phyloP scores from a whole-genome alignment of 1,284 basidiomycete species.

The Ganoderma lucidum region DNA sequence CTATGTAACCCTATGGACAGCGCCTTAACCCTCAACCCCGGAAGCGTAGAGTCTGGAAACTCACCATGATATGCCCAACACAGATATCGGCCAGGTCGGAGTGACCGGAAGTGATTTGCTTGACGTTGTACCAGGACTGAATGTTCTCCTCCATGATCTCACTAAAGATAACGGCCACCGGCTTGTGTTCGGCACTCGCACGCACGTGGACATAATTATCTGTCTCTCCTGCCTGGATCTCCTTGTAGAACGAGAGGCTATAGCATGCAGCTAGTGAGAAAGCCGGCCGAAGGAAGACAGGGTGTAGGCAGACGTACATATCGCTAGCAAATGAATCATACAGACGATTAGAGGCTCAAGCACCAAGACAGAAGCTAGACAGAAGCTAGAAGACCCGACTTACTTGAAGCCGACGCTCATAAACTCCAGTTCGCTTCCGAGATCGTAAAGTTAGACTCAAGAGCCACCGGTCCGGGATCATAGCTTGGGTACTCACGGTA shows the following conservation, averaged over 20 bases:
- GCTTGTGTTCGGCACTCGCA: slow-evolving; percentile 13
- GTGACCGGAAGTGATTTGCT: neutral
- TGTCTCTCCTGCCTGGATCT: slow-evolving; percentile 24
- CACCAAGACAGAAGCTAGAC: too few relatives aligned
- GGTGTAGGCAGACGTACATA: slow-evolving; percentile 15
- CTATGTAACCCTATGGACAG: slow-evolving; percentile 18
- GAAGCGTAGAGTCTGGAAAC: slow-evolving; percentile 12
- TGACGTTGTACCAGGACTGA: slow-evolving; percentile 13
- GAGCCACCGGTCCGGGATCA: too few relatives aligned
- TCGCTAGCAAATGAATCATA: slow-evolving; percentile 15
- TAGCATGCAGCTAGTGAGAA: neutral
- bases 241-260: slow-evolving; percentile 33
- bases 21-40: neutral
- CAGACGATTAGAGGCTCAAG: neutral
- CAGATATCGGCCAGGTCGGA: neutral
- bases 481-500: slow-evolving; percentile 21
- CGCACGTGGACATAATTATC: slow-evolving; percentile 28
- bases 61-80: slow-evolving; percentile 17
- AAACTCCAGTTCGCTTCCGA: slow-evolving; percentile 21
- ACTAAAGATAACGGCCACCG: slow-evolving; percentile 13
- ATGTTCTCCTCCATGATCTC: slow-evolving; percentile 22
- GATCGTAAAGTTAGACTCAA: neutral
- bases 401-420: slow-evolving; percentile 27
- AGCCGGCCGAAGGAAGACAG: neutral
- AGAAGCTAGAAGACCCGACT: neutral